Base-by-base conservation (phyloP, 1,139 yeast genomes). In the Hyphopichia fennica region DNA sequence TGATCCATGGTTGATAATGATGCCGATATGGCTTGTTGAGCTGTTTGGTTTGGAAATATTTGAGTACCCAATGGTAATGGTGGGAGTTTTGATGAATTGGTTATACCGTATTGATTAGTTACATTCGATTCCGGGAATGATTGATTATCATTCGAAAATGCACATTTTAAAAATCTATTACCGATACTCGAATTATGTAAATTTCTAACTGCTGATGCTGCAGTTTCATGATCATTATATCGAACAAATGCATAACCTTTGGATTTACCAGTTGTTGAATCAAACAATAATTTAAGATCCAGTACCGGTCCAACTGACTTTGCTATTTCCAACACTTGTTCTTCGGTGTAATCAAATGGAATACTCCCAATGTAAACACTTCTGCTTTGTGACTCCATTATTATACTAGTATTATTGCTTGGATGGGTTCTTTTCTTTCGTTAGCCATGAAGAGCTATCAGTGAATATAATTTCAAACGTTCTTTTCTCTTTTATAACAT, bases 211-310 rank as follows among this genome's bases (percentile, higher is more conserved):
- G 98, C 98, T 14, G 95, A 84, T 2, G 88, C 83, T 1, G 97
- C 96, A 0, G 96, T 87, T 52, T 87, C 96, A 38, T 62, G 60
- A 52, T 74, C 91, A 40, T 76, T 79, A 58, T 87, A 91, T 52
- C 87, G 91, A 17, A 91, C 84, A 53, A 86, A 87, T 3, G 96
- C 97, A 61, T 81, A 88, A 1, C 98, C 98, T 61, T 86, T 89
- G 15, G 96, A 87, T 57, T 84, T 86, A 2, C 98, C 98, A 0
- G 96, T 89, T 44, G 83, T 82, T 35, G 87, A 85, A 61, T 91
- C 98, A 59, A 91, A 88, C 58, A 88, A 76, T 54, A 91, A 74
- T 58, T 85, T 83, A 48, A 89, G 70, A 47, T 80, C 82, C 34
- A 79, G 77, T 2, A 93, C 95, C 0, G 98, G 97, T 0, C 98